phyloP scores from a whole-genome alignment of 2,329 filamentous ascomycete species.

The Byssochlamys sp. region DNA sequence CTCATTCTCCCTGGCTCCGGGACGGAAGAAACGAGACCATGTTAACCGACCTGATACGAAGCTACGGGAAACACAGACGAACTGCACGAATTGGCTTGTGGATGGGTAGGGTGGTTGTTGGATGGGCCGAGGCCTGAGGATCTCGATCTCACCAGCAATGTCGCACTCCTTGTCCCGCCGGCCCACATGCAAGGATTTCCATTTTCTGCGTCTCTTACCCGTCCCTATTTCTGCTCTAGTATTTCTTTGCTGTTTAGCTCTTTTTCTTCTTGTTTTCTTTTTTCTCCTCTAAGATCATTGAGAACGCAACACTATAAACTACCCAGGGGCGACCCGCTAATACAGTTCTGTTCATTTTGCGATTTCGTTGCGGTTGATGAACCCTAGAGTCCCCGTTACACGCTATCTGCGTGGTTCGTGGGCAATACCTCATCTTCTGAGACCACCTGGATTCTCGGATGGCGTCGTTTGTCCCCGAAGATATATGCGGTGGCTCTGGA shows the following conservation, averaged over 20 bases:
- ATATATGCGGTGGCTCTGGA: not conserved
- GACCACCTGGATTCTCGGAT: not conserved
- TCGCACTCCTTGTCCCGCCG: not conserved
- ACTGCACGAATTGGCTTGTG: constrained; percentile 19
- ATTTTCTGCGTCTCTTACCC: not conserved
- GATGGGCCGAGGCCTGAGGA: not conserved
- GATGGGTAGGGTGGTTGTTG: constrained; percentile 6
- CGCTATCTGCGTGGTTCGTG: not conserved
- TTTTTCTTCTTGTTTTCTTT: constrained; percentile 2
- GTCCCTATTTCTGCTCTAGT: not conserved
- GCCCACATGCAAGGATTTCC: not conserved
- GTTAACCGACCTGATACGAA: constrained; percentile 14
- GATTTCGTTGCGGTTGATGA: not conserved
- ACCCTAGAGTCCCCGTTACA: not conserved
- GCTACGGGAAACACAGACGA: constrained; percentile 20
- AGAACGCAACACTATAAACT: constrained; percentile 19
- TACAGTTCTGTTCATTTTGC: constrained; percentile 8
- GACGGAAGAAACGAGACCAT: constrained; percentile 8
- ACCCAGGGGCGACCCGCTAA: constrained; percentile 27
- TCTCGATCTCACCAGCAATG: not conserved
- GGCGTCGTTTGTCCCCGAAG: not conserved
- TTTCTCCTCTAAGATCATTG: constrained; percentile 3
- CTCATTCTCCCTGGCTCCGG: constrained; percentile 2
- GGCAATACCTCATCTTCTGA: not conserved
- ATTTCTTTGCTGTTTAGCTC: constrained; percentile 4